Evolutionary conservation across 23 red algal genomes (phyloP).

Genomic region (Porphyridium purpureum): DNA sequence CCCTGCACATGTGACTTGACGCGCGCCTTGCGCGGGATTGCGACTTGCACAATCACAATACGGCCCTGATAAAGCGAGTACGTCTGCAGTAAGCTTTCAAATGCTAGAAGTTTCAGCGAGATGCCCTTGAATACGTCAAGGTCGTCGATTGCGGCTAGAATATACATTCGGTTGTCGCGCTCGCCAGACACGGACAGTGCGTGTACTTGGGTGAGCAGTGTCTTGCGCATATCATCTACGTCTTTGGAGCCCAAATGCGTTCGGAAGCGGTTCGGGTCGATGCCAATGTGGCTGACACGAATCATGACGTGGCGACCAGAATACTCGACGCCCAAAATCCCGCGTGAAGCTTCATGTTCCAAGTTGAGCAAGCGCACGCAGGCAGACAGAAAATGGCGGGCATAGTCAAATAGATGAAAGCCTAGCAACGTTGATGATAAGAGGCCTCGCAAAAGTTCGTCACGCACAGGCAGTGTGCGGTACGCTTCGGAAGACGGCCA

Average conservation of each 20-base stretch:
- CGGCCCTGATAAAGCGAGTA: slow-evolving; percentile 5
- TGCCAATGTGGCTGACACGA: slow-evolving; percentile 92
- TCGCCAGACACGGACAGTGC: too few species aligned
- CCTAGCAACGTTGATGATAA: slow-evolving; percentile 77
- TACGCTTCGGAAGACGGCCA: slow-evolving; percentile 95
- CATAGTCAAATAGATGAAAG: slow-evolving; percentile 99
- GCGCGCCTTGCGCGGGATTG: slow-evolving; percentile 55
- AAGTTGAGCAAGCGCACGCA: slow-evolving; percentile 93
- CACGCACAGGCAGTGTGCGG: slow-evolving; percentile 72
- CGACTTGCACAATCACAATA: slow-evolving; percentile 58
- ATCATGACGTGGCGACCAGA: slow-evolving; percentile 88
- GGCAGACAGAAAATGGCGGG: slow-evolving; percentile 85
- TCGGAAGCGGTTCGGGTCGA: slow-evolving; percentile 78
- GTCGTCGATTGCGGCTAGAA: slow-evolving; percentile 84
- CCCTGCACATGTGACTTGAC: slow-evolving; percentile 66
- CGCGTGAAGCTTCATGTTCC: slow-evolving; percentile 80
- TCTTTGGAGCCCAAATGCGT: slow-evolving; percentile 20
- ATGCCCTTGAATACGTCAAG: slow-evolving; percentile 96
- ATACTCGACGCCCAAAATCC: slow-evolving; percentile 76
- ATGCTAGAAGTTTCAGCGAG: slow-evolving; percentile 84
- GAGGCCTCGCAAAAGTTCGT: slow-evolving; percentile 79
- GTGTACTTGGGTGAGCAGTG: slow-evolving; percentile 3
- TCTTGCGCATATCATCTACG: slow-evolving; percentile 17
- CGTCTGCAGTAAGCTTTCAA: slow-evolving; percentile 43
- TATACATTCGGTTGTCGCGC: slow-evolving; percentile 6